phyloP scores from a whole-genome alignment of 192 early-diverging fungal species.

The Coemansia sp. region DNA sequence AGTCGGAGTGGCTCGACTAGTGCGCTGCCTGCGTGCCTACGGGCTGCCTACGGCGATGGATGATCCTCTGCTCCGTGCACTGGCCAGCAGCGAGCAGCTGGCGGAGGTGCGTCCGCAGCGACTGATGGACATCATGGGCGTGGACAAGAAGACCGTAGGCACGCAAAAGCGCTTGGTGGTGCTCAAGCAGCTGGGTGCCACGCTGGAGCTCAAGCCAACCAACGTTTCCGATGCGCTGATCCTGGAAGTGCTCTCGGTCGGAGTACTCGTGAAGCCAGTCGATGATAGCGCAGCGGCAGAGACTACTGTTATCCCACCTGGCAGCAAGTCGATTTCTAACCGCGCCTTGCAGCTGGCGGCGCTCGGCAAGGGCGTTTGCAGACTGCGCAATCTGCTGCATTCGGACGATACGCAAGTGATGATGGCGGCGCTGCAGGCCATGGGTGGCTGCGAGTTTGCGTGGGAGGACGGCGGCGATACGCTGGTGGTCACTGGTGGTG shows the following conservation, averaged over 20 bases:
- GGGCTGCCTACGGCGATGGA: conserved; percentile 82
- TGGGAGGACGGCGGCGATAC: conserved; percentile 95
- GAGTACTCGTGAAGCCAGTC: conserved; percentile 66
- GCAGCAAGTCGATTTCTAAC: conserved; percentile 98
- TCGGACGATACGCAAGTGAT: conserved; percentile 99
- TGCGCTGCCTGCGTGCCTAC: conserved; percentile 80
- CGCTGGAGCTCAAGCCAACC: conserved; percentile 78
- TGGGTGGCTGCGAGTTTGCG: conserved; percentile 79
- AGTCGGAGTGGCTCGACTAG: conserved; percentile 81
- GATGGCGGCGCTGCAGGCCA: conserved; percentile 85
- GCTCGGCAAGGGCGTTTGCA: conserved; percentile 76
- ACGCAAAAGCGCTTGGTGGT: conserved; percentile 89
- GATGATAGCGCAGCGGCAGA: conserved; percentile 18
- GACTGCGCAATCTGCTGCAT: conserved; percentile 82
- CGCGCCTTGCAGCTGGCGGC: conserved; percentile 90
- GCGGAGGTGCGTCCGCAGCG: conserved; percentile 68
- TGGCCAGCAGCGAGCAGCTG: conserved; percentile 62
- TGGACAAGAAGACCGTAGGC: conserved; percentile 97
- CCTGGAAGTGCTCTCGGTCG: conserved; percentile 74
- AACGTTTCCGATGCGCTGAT: conserved; percentile 84
- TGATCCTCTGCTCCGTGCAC: conserved; percentile 69
- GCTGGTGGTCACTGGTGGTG: conserved; percentile 77
- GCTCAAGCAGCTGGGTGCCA: conserved; percentile 79
- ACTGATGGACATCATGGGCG: conserved; percentile 85
- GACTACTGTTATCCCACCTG: conserved; percentile 65